Evolutionary conservation across 1,284 basidiomycete species (phyloP), one percentile per base, ranked within the genome.

Genomic region (Ganoderma lingzhi): DNA sequence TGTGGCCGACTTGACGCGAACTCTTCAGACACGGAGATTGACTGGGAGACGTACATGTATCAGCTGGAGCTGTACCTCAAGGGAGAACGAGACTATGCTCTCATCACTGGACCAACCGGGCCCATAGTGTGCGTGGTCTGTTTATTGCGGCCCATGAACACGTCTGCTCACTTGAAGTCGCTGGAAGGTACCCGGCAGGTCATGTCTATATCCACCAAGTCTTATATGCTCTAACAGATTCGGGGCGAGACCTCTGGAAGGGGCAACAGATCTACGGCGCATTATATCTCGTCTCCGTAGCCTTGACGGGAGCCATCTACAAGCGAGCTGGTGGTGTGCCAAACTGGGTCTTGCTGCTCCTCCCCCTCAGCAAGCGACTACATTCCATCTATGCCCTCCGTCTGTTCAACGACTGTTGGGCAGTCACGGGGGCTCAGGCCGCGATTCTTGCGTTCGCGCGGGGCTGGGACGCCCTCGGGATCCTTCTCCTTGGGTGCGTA

Each of bases 401-500:
- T 9, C 84, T 99, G 41, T 99, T 99, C 86, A 99, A 99, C 78
- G 98, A 99, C 78, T 96, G 95, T 70, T 91, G 97, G 89, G 90
- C 93, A 0, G 90, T 95, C 59, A 79, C 94, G 73, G 78, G 85
- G 67, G 75, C 89, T 68, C 85, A 93, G 79, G 84, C 85, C 2
- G 85, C 92, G 9, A 84, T 93, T 55, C 73, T 92, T 30, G 86
- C 90, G 14, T 90, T 88, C 71, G 88, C 88, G 66, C 78, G 79
- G n/a, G 86, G 86, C 23, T 81, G 85, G 62, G 92, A 93, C 77
- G 85, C 86, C 53, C 61, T 89, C 3, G 94, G 90, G 0, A 88
- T 88, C 17, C 74, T 93, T 44, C 77, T 96, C 3, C 93, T 92
- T 80, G 93, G 93, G 96, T 95, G 72, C 69, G 89, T 81, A 32